Base-by-base conservation (phyloP, 352 stramenopile species). In the Globisporangium heterothallicum region DNA sequence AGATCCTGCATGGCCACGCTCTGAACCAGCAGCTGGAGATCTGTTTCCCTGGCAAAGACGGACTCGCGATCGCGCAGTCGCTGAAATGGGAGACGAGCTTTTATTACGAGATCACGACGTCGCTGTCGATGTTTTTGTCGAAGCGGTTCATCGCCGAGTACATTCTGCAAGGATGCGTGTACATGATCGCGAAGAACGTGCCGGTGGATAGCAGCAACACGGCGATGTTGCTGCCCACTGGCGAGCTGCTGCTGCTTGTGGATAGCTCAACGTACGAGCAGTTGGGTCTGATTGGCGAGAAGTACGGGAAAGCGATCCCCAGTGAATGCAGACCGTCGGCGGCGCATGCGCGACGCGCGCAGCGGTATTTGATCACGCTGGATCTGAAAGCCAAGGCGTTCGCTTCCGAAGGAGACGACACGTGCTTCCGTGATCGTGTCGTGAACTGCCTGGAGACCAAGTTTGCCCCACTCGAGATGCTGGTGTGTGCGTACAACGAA, bases 11-110 rank as follows among this genome's bases (percentile, higher is more conserved):
- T 21, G 62, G 63, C 32, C 83, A 84, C 49, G 57, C 68, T 4
- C 49, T 92, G 13, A 77, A 72, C 49, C 83, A 92, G 59, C 83
- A 94, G 53, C 42, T 94, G 3, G 83, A 94, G 54, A 49, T 89
- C 2, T 74, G 68, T 35, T 63, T 90, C 25, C 76, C 83, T 0
- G 61, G 55, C 34, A 44, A 45, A 6, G 41, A 51, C 6, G 80
- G 73, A 0, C 50, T 60, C 24, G 44, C 56, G 24, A 32, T 70
- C 6, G 72, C 74, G 22, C 69, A 84, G 56, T 58, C 67, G 42
- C 56, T 92, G 16, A 75, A 82, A 52, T 92, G 80, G 80, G 76
- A 88, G 54, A 88, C 70, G 22, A 68, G 66, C n/a, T 94, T 94
- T 58, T 94, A 78, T 58, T 94, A 94, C 55, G 70, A 91, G 46